Percentiles rank a stretch among this genome's conserved stretches.
Conservation (phyloP, 2,329 filamentous ascomycete species). For the Aspergillus versicolor region DNA sequence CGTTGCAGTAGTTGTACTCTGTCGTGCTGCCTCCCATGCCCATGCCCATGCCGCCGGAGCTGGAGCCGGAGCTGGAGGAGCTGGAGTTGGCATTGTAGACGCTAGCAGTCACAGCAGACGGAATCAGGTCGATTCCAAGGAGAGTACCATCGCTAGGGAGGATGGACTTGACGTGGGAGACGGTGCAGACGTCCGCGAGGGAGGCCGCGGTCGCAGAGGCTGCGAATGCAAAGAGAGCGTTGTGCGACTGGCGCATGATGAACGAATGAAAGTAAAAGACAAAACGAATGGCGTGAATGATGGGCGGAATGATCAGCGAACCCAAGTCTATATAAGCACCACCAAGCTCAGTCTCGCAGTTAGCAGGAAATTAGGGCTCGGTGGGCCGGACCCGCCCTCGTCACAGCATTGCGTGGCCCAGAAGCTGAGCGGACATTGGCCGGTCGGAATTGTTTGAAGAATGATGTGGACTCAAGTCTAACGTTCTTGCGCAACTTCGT, state of each 20-base stretch:
- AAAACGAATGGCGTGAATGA: background rate
- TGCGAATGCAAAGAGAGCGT: slow-evolving; percentile 12
- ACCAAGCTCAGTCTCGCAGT: too few species aligned
- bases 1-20: slow-evolving; percentile 38
- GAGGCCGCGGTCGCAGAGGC: slow-evolving; percentile 6
- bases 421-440: too few species aligned
- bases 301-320: background rate
- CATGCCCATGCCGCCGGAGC: slow-evolving; percentile 12
- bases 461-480: too few species aligned
- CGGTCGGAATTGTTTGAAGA: too few species aligned
- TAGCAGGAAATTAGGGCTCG: too few species aligned
- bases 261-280: background rate
- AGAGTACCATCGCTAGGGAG: slow-evolving; percentile 46
- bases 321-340: background rate
- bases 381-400: too few species aligned
- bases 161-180: slow-evolving; percentile 43
- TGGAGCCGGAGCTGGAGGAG: background rate
- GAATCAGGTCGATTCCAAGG: slow-evolving; percentile 42
- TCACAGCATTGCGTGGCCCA: too few species aligned
- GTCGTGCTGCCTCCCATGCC: slow-evolving; percentile 14
- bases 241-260: slow-evolving; percentile 6
- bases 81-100: slow-evolving; percentile 37
- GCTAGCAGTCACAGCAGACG: slow-evolving; percentile 43
- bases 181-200: slow-evolving; percentile 45
- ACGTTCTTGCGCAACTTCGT: too few species aligned